Percentiles rank a stretch among this genome's conserved stretches.
These are phyloP conservation scores for Hymenoscyphus fraxineus DNA, from an alignment of 2,329 filamentous ascomycete genomes.

Conservation along the genomic window DNA sequence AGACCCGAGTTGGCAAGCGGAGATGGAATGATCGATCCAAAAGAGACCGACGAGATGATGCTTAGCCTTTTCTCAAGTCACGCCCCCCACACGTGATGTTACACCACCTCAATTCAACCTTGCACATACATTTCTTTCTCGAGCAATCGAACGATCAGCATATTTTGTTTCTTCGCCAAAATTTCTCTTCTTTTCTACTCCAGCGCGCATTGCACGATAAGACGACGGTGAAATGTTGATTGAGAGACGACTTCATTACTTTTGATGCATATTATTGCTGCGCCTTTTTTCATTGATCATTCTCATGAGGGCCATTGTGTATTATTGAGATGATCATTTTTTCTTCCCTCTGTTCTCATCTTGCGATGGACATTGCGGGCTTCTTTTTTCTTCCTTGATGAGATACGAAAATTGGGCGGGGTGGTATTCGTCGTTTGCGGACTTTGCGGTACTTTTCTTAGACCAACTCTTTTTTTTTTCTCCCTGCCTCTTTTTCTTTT, in stretches of 20 bases:
- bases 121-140: background rate
- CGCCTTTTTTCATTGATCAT: background rate
- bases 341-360: background rate
- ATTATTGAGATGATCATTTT: background rate
- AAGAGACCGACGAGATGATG: constrained; percentile 29
- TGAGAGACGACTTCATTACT: background rate
- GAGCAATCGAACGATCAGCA: background rate
- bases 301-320: background rate
- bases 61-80: constrained; percentile 1
- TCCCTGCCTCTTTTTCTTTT: no score
- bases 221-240: background rate
- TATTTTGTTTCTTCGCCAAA: background rate
- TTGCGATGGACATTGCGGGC: background rate
- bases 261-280: background rate
- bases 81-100: background rate
- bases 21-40: constrained; percentile 61
- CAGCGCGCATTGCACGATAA: background rate
- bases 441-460: no score
- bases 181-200: background rate
- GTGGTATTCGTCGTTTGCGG: no score
- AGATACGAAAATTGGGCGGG: background rate
- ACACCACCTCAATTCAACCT: background rate
- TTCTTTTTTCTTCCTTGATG: background rate
- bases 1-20: constrained; percentile 83
- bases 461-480: no score